Percentiles rank a stretch among this genome's conserved stretches.
Conservation (phyloP, 495 filamentous ascomycete species). For the Umbilicaria muhlenbergii region DNA sequence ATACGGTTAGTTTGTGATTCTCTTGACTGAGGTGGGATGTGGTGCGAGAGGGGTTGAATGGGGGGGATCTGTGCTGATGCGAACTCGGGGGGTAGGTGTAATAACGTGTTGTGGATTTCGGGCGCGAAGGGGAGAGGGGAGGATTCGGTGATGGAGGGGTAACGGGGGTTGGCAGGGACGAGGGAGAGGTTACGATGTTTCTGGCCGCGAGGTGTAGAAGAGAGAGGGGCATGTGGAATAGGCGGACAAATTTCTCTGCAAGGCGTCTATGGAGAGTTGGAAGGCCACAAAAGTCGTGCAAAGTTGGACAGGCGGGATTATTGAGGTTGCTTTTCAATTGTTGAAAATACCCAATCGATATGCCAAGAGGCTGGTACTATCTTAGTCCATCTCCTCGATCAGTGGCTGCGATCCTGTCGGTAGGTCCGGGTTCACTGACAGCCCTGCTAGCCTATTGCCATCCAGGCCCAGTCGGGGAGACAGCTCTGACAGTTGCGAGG, state of each 20-base stretch:
- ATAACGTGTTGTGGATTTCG: constrained; percentile 90
- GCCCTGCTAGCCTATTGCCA: constrained; percentile 20
- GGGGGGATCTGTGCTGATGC: constrained; percentile 9
- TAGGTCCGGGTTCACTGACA: constrained; percentile 1
- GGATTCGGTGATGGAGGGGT: constrained; percentile 29
- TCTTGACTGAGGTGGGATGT: too few relatives aligned
- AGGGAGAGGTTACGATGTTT: too few relatives aligned
- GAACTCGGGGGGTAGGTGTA: constrained; percentile 47
- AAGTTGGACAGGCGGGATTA: too few relatives aligned
- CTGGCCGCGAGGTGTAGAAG: too few relatives aligned
- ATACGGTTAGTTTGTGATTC: constrained; percentile 74
- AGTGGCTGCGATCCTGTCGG: constrained; percentile 12
- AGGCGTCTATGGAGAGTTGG: too few relatives aligned
- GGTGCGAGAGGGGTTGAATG: not conserved
- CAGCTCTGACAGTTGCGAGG: constrained; percentile 15
- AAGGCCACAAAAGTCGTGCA: too few relatives aligned
- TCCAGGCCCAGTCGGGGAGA: constrained; percentile 15
- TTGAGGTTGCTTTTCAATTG: too few relatives aligned
- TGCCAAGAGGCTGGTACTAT: not conserved
- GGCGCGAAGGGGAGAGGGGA: constrained; percentile 43
- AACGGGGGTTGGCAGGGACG: not conserved
- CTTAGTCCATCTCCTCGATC: constrained; percentile 40
- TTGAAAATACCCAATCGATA: too few relatives aligned
- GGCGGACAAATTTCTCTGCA: too few relatives aligned
- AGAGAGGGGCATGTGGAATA: too few relatives aligned